phyloP scores from a whole-genome alignment of 129 eudicot genomes.

The Lactuca sativa region DNA sequence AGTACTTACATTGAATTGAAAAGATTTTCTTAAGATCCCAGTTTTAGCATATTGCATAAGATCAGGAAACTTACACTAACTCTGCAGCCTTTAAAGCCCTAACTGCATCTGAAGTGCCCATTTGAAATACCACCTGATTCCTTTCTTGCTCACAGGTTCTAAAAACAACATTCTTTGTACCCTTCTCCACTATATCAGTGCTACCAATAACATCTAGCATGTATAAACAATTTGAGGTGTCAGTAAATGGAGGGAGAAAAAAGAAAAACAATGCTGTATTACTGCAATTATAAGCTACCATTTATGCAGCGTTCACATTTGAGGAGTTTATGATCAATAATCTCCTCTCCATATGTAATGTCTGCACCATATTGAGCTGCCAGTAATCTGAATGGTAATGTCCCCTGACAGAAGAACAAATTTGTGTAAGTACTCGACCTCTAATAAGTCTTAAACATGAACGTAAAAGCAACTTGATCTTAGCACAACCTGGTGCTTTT shows the following conservation, averaged over 20 bases:
- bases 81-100: constrained; percentile 91
- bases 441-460: background rate
- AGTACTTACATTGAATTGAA: background rate
- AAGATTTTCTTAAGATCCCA: background rate
- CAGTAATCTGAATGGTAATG: constrained; percentile 84
- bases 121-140: constrained; percentile 72
- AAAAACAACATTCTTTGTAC: constrained; percentile 72
- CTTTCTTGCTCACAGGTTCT: constrained; percentile 80
- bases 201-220: constrained; percentile 60
- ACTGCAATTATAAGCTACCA: constrained; percentile 38
- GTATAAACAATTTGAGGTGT: constrained; percentile 7
- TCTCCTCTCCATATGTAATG: constrained; percentile 89
- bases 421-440: constrained; percentile 16
- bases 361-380: constrained; percentile 92
- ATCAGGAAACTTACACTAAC: constrained; percentile 56
- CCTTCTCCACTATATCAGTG: constrained; percentile 77
- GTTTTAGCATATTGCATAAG: background rate
- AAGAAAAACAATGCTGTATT: background rate
- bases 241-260: background rate
- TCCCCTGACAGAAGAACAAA: constrained; percentile 54
- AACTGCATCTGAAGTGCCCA: constrained; percentile 89
- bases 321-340: constrained; percentile 85
- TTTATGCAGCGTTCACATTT: constrained; percentile 76
- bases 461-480: too few species aligned
- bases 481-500: too few species aligned